Percentiles rank a stretch among this genome's conserved stretches.
phyloP scores from a whole-genome alignment of 75 land plant genomes.

The Selaginella moellendorffii region DNA sequence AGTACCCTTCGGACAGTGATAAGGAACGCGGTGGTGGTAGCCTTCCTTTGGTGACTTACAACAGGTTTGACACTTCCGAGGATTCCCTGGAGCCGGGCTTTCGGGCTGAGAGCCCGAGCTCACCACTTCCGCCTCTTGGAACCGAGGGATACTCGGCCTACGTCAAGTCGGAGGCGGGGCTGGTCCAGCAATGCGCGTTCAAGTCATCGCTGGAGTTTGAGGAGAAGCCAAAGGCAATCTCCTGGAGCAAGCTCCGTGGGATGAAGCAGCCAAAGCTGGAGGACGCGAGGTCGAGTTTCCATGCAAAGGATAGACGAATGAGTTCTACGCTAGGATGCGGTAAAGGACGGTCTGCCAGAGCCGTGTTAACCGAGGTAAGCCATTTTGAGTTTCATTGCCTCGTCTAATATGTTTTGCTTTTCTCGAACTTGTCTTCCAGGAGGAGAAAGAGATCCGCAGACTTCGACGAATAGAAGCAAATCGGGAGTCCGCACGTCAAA shows the following conservation, averaged over 20 bases:
- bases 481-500: slow-evolving; percentile 83
- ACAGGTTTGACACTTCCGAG: background rate
- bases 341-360: background rate
- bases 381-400: too few relatives aligned
- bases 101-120: slow-evolving; percentile 24
- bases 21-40: background rate
- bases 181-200: too few relatives aligned
- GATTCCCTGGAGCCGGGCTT: slow-evolving; percentile 15
- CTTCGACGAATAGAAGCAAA: slow-evolving; percentile 70
- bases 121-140: slow-evolving; percentile 16
- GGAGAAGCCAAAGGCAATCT: too few relatives aligned
- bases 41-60: background rate
- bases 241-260: too few relatives aligned
- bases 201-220: too few relatives aligned
- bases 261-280: too few relatives aligned
- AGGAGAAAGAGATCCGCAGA: slow-evolving; percentile 50
- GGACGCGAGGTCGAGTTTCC: too few relatives aligned
- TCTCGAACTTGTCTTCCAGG: slow-evolving; percentile 22
- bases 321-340: too few relatives aligned
- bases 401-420: background rate
- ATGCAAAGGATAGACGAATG: too few relatives aligned
- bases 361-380: background rate
- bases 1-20: background rate
- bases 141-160: background rate
- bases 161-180: background rate